These are phyloP conservation scores for Hura crepitans DNA, from an alignment of 441 rosid genomes.

Conservation along the genomic window DNA sequence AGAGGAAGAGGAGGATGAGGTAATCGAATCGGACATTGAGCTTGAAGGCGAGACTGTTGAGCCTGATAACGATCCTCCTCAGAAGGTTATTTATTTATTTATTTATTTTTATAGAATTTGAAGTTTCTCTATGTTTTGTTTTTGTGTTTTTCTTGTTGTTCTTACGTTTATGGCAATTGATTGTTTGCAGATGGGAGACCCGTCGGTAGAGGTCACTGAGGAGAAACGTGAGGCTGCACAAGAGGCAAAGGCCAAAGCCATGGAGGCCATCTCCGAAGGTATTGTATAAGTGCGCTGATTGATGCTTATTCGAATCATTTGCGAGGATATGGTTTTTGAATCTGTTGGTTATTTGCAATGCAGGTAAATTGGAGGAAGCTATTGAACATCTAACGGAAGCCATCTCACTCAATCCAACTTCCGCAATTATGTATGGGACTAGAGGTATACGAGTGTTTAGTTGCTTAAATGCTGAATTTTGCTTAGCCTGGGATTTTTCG, in stretches of 20 bases:
- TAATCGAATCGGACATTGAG: conserved; percentile 85
- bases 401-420: conserved; percentile 68
- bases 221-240: conserved; percentile 85
- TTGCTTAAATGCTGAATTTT: not conserved
- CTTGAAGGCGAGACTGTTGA: conserved; percentile 83
- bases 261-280: conserved; percentile 85
- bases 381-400: conserved; percentile 78
- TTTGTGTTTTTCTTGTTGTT: not conserved
- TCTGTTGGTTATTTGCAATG: conserved; percentile 15
- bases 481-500: not conserved
- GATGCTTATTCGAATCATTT: not conserved
- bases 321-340: not conserved
- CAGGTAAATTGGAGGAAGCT: conserved; percentile 81
- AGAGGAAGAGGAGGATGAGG: conserved; percentile 70
- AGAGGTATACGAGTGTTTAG: conserved; percentile 49
- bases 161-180: conserved; percentile 4
- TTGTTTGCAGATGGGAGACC: conserved; percentile 70
- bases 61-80: conserved; percentile 93
- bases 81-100: no score
- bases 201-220: conserved; percentile 69
- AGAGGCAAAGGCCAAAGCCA: conserved; percentile 72
- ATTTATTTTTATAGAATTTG: not conserved
- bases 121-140: not conserved
- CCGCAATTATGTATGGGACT: conserved; percentile 89
- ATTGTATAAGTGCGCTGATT: not conserved